Base-by-base conservation (phyloP, 768 basidiomycete species). In the Tricholoma terreum region DNA sequence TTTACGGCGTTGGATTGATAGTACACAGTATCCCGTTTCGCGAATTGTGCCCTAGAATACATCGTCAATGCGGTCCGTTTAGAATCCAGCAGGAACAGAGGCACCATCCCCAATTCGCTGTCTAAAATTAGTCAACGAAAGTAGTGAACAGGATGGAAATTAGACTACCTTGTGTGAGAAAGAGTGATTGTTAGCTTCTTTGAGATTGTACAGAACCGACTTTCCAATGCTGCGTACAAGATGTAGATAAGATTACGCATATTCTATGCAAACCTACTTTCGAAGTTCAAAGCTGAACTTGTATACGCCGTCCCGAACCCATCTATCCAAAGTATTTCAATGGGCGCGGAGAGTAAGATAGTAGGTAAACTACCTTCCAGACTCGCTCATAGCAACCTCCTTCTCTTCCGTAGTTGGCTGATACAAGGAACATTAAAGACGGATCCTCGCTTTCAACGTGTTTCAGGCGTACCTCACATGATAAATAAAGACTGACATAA, bases 71-170 rank as follows among this genome's bases (percentile, higher is more conserved):
- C 27, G 43, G 19, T 27, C 9, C 10, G 21, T 36, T 45, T 49
- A 24, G 34, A 17, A 22, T n/a, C 24, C 24, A 17, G 31, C n/a
- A 31, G 31, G 24, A 56, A 35, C 54, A 51, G 42, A 58, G 49
- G 34, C 80, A 88, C 90, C 92, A 94, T 70, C 90, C 90, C 92
- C 90, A 92, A 64, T 92, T 93, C 27, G 88, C 87, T 11, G 90
- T 87, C 86, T 89, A 50, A 11, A n/a, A 6, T 9, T 22, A 46
- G 1, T 36, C 40, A 33, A 38, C 46, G 22, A 54, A n/a, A 22
- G 33, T 6, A 12, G 4, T 22, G 12, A 12, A 10, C 4, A 9
- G 6, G 17, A 42, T 10, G 19, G 4, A 53, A 8, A 17, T 22
- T 21, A 42, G 14, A 15, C 34, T 51, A 70, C 77, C 62, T 89